Percentiles rank a stretch among this genome's conserved stretches.
These are phyloP conservation scores for Lasiodiplodia hormozganensis DNA, from an alignment of 2,329 filamentous ascomycete species.

Conservation along the genomic window DNA sequence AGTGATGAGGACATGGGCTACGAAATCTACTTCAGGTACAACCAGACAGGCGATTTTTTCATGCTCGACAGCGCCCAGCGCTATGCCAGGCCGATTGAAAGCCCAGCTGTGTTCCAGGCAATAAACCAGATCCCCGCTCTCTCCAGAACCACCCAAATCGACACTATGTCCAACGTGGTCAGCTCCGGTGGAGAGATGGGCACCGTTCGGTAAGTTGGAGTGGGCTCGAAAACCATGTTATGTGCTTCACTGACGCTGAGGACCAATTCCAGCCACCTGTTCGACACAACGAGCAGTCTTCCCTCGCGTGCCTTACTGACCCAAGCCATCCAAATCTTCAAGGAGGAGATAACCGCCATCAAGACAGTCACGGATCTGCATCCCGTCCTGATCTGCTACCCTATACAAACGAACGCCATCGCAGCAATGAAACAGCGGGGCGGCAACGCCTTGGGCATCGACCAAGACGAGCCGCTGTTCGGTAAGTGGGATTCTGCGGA, in stretches of 20 bases:
- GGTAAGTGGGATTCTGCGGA: neutral
- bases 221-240: neutral
- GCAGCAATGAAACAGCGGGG: neutral
- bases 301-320: neutral
- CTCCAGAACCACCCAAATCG: slow-evolving; percentile 34
- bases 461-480: neutral
- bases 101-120: slow-evolving; percentile 34
- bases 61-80: slow-evolving; percentile 33
- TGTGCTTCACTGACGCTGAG: too few species aligned
- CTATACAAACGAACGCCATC: neutral
- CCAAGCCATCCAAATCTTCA: neutral
- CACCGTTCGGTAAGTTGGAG: neutral
- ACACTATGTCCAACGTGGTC: slow-evolving; percentile 36
- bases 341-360: neutral
- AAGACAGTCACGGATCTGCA: neutral
- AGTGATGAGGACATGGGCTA: slow-evolving; percentile 33
- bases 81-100: slow-evolving; percentile 35
- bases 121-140: slow-evolving; percentile 36
- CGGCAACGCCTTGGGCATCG: slow-evolving; percentile 2
- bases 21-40: neutral
- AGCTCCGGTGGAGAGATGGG: slow-evolving; percentile 31
- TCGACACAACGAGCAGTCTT: neutral
- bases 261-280: slow-evolving; percentile 14
- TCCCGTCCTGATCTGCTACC: neutral
- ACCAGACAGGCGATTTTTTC: slow-evolving; percentile 30